phyloP scores from a whole-genome alignment of 257 asterid species.

The Fraxinus pennsylvanica region DNA sequence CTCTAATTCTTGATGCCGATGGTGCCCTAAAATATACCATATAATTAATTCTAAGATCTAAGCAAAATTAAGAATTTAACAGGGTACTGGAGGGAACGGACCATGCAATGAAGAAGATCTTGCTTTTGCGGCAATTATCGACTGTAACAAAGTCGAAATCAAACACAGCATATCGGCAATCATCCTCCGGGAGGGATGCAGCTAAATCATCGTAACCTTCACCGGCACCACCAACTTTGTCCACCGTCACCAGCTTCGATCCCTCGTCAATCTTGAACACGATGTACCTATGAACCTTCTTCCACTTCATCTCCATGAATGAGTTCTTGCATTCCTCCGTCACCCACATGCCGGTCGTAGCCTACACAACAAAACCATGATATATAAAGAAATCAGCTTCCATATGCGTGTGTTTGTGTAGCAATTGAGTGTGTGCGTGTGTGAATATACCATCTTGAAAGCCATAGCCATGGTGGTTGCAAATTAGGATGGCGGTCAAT shows the following conservation, averaged over 20 bases:
- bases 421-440: background rate
- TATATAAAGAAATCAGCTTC: background rate
- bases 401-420: background rate
- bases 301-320: slow-evolving; percentile 95
- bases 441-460: slow-evolving; percentile 69
- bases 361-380: slow-evolving; percentile 36
- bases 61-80: background rate
- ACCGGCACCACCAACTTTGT: slow-evolving; percentile 74
- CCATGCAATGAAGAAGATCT: slow-evolving; percentile 98
- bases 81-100: slow-evolving; percentile 12
- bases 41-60: too few relatives aligned
- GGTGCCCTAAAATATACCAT: slow-evolving; percentile 51
- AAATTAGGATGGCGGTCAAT: slow-evolving; percentile 19
- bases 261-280: slow-evolving; percentile 85
- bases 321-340: slow-evolving; percentile 84
- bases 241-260: slow-evolving; percentile 63
- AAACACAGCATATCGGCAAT: slow-evolving; percentile 85
- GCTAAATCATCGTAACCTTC: slow-evolving; percentile 75
- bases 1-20: slow-evolving; percentile 71
- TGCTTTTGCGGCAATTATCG: slow-evolving; percentile 88
- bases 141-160: slow-evolving; percentile 88
- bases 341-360: slow-evolving; percentile 84
- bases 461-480: slow-evolving; percentile 76
- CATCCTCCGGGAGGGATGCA: slow-evolving; percentile 78
- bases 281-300: slow-evolving; percentile 73